Evolutionary conservation across 176 grass and related monocot species (phyloP), one percentile per base, ranked within the genome.

Genomic region (Zoysia pacifica): DNA sequence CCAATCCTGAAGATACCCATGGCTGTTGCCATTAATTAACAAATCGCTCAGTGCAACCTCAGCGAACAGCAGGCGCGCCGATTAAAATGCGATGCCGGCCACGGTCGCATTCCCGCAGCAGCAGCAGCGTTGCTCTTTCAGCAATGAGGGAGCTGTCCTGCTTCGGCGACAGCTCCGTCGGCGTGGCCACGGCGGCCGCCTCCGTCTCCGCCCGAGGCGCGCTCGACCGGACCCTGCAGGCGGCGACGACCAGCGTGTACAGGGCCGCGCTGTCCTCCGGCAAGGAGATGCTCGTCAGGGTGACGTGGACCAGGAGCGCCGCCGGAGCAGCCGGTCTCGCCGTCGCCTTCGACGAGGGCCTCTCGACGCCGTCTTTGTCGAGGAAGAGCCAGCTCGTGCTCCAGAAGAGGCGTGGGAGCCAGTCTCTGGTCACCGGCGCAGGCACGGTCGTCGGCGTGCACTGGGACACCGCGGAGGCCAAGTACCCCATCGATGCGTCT

Each of bases 131-230:
- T 47, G 11, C 0, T 62, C n/a, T 9, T 48, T 20, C 18, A 41
- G 83, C 83, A 36, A 94, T 94, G 92, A 83, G 87, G 75, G 92
- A 94, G 62, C 76, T 94, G 48, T 89, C 92, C n/a, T 94, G 92
- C 92, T 94, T 94, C 77, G 83, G 89, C 19, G 89, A 94, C 45
- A 80, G 77, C 83, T 82, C 92, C 11, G 89, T 94, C 6, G 39
- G 69, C 61, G 59, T 94, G 53, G 66, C 83, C 51, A 49, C 36
- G n/a, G 69, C 50, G n/a, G 69, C 50, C 1, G 74, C 74, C 78
- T 65, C 51, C 9, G 78, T 77, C 55, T 81, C 84, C 13, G 74
- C 85, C 76, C n/a, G 84, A 47, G 68, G 67, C 48, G 67, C 81
- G 67, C 87, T 93, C 4, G 85, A 93, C 64, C 79, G 81, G 42